These are phyloP conservation scores for Xerocomellus chrysenteron DNA, from an alignment of 768 basidiomycete genomes.

Conservation along the genomic window DNA sequence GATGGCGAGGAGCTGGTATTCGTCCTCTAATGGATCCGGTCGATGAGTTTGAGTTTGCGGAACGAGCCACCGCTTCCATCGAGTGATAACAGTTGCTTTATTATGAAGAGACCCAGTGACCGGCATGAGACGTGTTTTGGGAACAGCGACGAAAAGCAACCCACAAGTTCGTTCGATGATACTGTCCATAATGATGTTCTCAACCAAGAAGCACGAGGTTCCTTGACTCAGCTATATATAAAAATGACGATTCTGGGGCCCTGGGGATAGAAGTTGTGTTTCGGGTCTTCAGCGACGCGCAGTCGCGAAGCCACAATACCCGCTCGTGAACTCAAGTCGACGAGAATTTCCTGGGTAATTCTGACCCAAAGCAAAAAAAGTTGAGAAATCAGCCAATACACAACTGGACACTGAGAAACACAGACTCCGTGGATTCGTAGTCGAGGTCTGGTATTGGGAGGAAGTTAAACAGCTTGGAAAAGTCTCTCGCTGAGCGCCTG, in stretches of 20 bases:
- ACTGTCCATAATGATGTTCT: conserved; percentile 7
- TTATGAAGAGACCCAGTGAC: background rate
- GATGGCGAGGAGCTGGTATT: conserved; percentile 23
- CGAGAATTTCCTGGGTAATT: background rate
- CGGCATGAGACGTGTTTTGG: background rate
- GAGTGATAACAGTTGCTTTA: conserved; percentile 7
- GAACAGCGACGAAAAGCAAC: background rate
- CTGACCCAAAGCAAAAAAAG: background rate
- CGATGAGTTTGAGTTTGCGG: background rate
- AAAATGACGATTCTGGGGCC: background rate
- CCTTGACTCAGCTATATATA: background rate
- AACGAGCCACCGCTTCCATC: conserved; percentile 20
- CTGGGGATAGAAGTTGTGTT: background rate
- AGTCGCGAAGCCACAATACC: background rate
- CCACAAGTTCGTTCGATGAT: conserved; percentile 8
- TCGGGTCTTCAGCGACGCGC: background rate
- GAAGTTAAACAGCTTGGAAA: no score
- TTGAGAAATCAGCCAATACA: background rate
- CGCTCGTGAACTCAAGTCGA: background rate
- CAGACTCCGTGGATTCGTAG: background rate
- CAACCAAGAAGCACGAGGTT: background rate
- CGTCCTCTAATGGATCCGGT: conserved; percentile 15
- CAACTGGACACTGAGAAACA: background rate
- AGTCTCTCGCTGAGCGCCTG: background rate
- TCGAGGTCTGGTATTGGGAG: background rate